These are phyloP conservation scores for Chlorella vulgaris DNA, from an alignment of 139 green algal genomes.

Conservation along the genomic window DNA sequence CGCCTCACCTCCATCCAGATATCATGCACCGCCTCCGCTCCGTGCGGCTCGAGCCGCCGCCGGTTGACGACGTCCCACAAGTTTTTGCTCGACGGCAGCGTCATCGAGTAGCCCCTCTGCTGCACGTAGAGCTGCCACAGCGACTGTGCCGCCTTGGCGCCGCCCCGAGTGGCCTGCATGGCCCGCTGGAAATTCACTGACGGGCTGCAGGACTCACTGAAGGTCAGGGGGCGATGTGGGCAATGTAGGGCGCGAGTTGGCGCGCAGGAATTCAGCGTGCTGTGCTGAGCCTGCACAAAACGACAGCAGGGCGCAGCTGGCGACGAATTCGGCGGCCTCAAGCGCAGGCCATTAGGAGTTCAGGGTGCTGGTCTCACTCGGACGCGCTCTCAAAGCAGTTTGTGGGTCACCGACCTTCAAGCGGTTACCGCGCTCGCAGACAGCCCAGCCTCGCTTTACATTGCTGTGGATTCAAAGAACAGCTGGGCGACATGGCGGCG, in stretches of 20 bases:
- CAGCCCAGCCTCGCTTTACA: neutral
- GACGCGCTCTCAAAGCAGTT: neutral
- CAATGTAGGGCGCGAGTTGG: too few species aligned
- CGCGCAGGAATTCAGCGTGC: too few species aligned
- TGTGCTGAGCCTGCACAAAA: too few species aligned
- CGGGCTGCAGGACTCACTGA: too few species aligned
- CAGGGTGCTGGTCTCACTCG: too few species aligned
- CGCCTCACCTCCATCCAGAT: constrained; percentile 46
- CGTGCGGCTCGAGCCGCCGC: constrained; percentile 40
- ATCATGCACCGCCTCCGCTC: constrained; percentile 35
- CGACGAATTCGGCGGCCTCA: too few species aligned
- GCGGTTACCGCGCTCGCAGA: neutral
- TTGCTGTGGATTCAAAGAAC: neutral
- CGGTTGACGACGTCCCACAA: constrained; percentile 50
- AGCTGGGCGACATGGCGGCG: neutral
- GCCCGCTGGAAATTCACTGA: too few species aligned
- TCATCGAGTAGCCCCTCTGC: neutral
- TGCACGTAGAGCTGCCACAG: constrained; percentile 19
- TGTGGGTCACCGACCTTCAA: neutral
- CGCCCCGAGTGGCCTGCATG: constrained; percentile 13
- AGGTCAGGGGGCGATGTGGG: too few species aligned
- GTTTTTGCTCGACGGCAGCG: constrained; percentile 37
- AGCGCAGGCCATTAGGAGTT: too few species aligned
- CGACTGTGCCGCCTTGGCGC: constrained; percentile 16
- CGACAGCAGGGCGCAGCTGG: too few species aligned